phyloP scores from a whole-genome alignment of 2,329 filamentous ascomycete genomes.

The Beauveria varroae region DNA sequence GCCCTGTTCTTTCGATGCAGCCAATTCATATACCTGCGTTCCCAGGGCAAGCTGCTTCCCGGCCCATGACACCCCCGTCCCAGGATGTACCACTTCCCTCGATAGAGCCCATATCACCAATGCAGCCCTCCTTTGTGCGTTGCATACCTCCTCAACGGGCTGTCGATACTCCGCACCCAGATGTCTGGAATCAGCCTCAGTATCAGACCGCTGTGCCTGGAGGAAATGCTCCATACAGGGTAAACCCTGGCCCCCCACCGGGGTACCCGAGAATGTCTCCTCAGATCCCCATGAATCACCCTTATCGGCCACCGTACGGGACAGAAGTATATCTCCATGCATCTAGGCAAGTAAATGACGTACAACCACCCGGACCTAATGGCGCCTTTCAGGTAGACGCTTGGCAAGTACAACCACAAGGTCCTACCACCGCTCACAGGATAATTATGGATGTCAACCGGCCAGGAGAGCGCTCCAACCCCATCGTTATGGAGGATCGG shows the following conservation, averaged over 20 bases:
- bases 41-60: background rate
- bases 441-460: slow-evolving; percentile 24
- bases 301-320: background rate
- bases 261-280: background rate
- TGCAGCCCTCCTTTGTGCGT: slow-evolving; percentile 29
- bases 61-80: slow-evolving; percentile 14
- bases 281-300: background rate
- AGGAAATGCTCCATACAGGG: background rate
- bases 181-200: background rate
- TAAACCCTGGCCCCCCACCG: background rate
- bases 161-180: slow-evolving; percentile 14
- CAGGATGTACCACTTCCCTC: slow-evolving; percentile 40
- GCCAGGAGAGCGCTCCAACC: slow-evolving; percentile 24
- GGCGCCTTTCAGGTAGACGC: background rate
- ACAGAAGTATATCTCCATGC: background rate
- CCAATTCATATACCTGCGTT: background rate
- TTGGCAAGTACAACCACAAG: slow-evolving; percentile 12
- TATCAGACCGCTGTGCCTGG: background rate
- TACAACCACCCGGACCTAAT: background rate
- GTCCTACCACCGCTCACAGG: slow-evolving; percentile 18
- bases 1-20: background rate
- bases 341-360: slow-evolving; percentile 1
- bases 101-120: slow-evolving; percentile 35
- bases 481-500: slow-evolving; percentile 33
- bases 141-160: slow-evolving; percentile 22